Percentiles rank a stretch among this genome's conserved stretches.
These are phyloP conservation scores for Saccharomyces kudriavzevii DNA, from an alignment of 805 yeast species.

Conservation along the genomic window DNA sequence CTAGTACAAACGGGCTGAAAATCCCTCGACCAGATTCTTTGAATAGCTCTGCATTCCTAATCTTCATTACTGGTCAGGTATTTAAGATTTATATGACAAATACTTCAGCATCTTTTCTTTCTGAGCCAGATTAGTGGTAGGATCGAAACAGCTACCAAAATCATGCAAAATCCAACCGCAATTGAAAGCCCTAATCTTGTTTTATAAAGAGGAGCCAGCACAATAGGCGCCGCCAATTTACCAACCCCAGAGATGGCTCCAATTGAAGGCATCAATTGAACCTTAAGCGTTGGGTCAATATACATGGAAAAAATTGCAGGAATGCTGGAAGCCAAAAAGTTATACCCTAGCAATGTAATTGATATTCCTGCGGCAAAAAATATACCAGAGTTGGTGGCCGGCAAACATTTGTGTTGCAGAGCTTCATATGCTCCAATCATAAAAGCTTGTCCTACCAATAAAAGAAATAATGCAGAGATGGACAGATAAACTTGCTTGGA, in stretches of 20 bases:
- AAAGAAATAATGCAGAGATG: slow-evolving; percentile 2
- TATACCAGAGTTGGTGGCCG: slow-evolving; percentile 4
- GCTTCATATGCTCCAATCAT: slow-evolving; percentile 6
- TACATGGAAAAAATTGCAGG: slow-evolving; percentile 5
- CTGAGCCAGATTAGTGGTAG: slow-evolving; percentile 3
- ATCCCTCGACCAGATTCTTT: too few relatives aligned
- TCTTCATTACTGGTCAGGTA: too few relatives aligned
- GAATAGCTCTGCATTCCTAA: too few relatives aligned
- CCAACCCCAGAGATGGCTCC: slow-evolving; percentile 6
- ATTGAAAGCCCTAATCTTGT: slow-evolving; percentile 2
- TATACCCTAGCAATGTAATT: slow-evolving; percentile 4
- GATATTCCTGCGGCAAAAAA: slow-evolving; percentile 4
- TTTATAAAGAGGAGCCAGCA: slow-evolving; percentile 4
- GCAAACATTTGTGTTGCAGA: background rate
- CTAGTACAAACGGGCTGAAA: too few relatives aligned
- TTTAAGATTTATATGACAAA: background rate
- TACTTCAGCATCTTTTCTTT: background rate
- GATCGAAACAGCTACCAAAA: slow-evolving; percentile 2
- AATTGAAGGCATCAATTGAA: slow-evolving; percentile 3
- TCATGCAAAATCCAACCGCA: slow-evolving; percentile 6
- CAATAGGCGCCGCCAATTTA: slow-evolving; percentile 4
- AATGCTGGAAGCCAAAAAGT: slow-evolving; percentile 4
- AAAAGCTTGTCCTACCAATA: slow-evolving; percentile 4
- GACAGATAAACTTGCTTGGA: slow-evolving; percentile 1
- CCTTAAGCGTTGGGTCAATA: slow-evolving; percentile 3